These are phyloP conservation scores for Neostapfia colusana DNA, from an alignment of 176 grass and related monocot genomes.

Conservation along the genomic window DNA sequence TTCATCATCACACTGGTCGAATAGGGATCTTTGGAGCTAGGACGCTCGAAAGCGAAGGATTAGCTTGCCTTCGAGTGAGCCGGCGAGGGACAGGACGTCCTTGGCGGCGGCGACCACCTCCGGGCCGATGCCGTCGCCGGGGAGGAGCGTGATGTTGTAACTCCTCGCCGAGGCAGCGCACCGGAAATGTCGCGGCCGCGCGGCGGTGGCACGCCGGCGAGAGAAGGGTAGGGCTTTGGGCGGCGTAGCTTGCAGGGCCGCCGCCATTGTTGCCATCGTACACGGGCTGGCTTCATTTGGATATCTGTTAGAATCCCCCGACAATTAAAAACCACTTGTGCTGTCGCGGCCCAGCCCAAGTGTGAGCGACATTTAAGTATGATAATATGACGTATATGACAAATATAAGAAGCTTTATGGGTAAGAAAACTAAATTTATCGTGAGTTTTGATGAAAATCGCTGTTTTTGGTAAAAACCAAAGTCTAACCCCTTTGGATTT, in stretches of 20 bases:
- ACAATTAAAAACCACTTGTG: no score
- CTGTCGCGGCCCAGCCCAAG: no score
- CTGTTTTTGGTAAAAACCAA: no score
- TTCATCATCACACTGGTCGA: not conserved
- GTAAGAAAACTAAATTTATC: no score
- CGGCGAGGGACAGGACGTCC: conserved; percentile 71
- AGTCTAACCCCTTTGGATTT: no score
- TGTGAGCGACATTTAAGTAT: no score
- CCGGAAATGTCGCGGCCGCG: not conserved
- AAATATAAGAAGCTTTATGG: no score
- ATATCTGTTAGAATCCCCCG: no score
- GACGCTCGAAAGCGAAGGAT: not conserved
- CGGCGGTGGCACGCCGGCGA: not conserved
- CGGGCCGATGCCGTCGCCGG: conserved; percentile 88
- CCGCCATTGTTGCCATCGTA: conserved; percentile 33
- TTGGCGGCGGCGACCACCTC: conserved; percentile 93
- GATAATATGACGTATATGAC: no score
- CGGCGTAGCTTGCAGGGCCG: conserved; percentile 40
- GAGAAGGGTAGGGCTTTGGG: conserved; percentile 39
- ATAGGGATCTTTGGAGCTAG: not conserved
- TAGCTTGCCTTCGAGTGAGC: conserved; percentile 59
- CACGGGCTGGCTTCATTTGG: no score
- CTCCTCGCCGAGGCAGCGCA: conserved; percentile 49
- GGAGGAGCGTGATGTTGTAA: conserved; percentile 76
- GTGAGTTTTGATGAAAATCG: no score